Conservation (phyloP, 257 asterid genomes). For the Echites panduratus region DNA sequence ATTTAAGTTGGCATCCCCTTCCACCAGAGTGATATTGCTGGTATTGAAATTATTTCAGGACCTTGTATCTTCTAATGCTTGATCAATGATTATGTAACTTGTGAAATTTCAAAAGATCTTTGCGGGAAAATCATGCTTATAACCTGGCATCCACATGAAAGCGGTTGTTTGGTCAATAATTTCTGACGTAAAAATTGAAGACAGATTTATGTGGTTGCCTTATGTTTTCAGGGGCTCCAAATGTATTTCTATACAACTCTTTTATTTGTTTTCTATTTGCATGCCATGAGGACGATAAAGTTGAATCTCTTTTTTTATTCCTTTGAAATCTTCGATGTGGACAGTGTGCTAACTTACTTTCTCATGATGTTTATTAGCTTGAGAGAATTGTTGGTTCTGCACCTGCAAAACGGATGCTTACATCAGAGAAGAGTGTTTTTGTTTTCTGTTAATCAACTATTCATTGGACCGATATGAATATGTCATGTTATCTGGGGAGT, state of each 20-base stretch:
- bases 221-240: neutral
- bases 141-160: neutral
- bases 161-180: neutral
- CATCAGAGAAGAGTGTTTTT: constrained; percentile 70
- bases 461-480: neutral
- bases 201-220: neutral
- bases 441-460: constrained; percentile 46
- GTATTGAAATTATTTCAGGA: neutral
- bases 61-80: neutral
- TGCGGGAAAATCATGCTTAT: neutral
- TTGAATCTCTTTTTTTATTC: neutral
- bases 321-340: neutral
- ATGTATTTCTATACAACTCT: no score
- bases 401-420: constrained; percentile 73
- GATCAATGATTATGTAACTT: neutral
- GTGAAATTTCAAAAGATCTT: neutral
- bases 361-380: constrained; percentile 49
- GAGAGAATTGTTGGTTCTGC: constrained; percentile 84
- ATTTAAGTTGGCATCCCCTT: neutral
- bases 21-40: neutral
- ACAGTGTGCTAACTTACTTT: neutral
- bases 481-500: neutral
- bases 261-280: neutral
- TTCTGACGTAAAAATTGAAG: neutral
- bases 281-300: neutral